Evolutionary conservation across 2,329 filamentous ascomycete genomes (phyloP).

Genomic region (Penicillium sp.): DNA sequence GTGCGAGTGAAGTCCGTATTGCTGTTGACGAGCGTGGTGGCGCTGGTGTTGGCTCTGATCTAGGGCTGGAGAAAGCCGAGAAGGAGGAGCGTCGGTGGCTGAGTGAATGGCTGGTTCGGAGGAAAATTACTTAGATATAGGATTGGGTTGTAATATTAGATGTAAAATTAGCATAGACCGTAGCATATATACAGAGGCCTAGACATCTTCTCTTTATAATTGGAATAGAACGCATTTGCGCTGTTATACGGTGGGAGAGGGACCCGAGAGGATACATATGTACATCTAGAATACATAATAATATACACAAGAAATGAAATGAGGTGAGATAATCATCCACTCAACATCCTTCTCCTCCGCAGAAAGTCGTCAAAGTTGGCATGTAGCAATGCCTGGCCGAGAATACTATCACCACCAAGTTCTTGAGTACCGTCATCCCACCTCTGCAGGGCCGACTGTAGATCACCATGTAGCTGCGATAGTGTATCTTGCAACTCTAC

Average conservation of each 20-base stretch:
- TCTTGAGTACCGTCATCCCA: slow-evolving; percentile 20
- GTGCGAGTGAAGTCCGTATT: slow-evolving; percentile 61
- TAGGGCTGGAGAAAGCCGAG: slow-evolving; percentile 21
- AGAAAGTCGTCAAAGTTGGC: slow-evolving; percentile 30
- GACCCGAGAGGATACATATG: neutral
- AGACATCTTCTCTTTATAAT: neutral
- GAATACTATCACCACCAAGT: slow-evolving; percentile 18
- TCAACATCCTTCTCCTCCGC: slow-evolving; percentile 14
- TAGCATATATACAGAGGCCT: neutral
- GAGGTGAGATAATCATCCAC: neutral
- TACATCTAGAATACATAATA: neutral
- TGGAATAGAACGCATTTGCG: neutral
- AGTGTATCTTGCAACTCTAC: slow-evolving; percentile 49
- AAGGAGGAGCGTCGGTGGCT: slow-evolving; percentile 33
- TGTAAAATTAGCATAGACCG: neutral
- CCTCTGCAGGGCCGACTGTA: slow-evolving; percentile 21
- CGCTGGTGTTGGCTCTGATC: slow-evolving; percentile 26
- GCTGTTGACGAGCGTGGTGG: slow-evolving; percentile 67
- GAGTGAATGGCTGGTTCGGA: slow-evolving; percentile 29
- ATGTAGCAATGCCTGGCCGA: slow-evolving; percentile 23
- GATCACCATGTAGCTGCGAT: slow-evolving; percentile 22
- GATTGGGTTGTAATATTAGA: neutral
- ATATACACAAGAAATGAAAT: neutral
- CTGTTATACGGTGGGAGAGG: neutral
- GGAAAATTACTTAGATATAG: neutral